A percentile compares a stretch with the other conserved stretches of the same genome.
Conservation (phyloP, 2,329 filamentous ascomycete species). For the Fusarium subtropicale region DNA sequence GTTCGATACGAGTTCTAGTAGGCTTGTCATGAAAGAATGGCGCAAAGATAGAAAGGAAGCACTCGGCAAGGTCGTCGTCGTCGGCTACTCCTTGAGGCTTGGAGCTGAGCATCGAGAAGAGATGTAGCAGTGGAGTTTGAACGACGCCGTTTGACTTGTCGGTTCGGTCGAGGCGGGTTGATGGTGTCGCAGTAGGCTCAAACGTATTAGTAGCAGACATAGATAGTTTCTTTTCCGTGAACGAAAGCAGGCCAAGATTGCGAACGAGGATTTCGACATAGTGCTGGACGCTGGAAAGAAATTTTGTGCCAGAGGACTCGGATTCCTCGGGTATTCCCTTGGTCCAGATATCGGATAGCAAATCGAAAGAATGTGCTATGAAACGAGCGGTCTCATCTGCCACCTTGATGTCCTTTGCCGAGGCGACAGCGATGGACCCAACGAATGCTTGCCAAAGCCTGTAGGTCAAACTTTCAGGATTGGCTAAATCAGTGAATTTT, state of each 20-base stretch:
- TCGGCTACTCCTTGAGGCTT: slow-evolving; percentile 61
- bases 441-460: slow-evolving; percentile 73
- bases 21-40: slow-evolving; percentile 69
- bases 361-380: slow-evolving; percentile 75
- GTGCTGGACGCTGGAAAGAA: slow-evolving; percentile 65
- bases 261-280: slow-evolving; percentile 63
- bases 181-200: slow-evolving; percentile 73
- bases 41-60: slow-evolving; percentile 64
- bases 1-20: slow-evolving; percentile 57
- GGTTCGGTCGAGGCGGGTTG: slow-evolving; percentile 66
- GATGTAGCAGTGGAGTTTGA: slow-evolving; percentile 72
- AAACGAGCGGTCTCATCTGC: slow-evolving; percentile 85
- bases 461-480: slow-evolving; percentile 64
- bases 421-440: slow-evolving; percentile 72
- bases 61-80: slow-evolving; percentile 57
- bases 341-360: slow-evolving; percentile 77
- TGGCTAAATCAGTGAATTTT: slow-evolving; percentile 71
- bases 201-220: slow-evolving; percentile 67
- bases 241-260: slow-evolving; percentile 68
- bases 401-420: slow-evolving; percentile 88
- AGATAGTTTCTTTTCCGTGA: slow-evolving; percentile 70
- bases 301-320: slow-evolving; percentile 59
- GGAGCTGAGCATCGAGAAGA: slow-evolving; percentile 70
- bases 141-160: slow-evolving; percentile 63
- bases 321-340: slow-evolving; percentile 55